These are phyloP conservation scores for Chlamydomonas schloesseri DNA, from an alignment of 139 green algal species.

Conservation along the genomic window DNA sequence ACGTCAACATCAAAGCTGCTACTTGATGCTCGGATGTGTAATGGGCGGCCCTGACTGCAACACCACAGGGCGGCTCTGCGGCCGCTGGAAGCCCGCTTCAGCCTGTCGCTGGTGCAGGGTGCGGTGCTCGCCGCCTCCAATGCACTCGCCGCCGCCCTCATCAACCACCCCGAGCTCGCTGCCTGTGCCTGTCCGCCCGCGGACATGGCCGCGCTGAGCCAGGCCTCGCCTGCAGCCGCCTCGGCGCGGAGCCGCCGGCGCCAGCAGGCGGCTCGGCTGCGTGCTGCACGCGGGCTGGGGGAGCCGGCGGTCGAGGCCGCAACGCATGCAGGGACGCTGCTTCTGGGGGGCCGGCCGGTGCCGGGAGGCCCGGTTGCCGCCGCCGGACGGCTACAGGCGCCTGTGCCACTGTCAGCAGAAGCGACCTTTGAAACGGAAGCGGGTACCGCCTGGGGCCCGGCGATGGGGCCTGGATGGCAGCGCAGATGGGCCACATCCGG, in stretches of 20 bases:
- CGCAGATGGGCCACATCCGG: constrained; percentile 6
- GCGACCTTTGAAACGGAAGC: too few species aligned
- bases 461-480: neutral
- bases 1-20: too few species aligned
- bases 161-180: neutral
- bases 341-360: neutral
- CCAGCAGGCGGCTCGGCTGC: neutral
- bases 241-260: neutral
- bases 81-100: constrained; percentile 38
- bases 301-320: neutral
- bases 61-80: constrained; percentile 27
- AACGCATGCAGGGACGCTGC: neutral
- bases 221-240: neutral
- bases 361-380: neutral
- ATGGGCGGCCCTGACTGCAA: too few species aligned
- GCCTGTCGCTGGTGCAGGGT: constrained; percentile 42
- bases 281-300: neutral
- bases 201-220: constrained; percentile 14
- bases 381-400: too few species aligned
- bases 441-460: neutral
- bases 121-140: constrained; percentile 44
- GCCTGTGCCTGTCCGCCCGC: constrained; percentile 11
- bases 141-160: constrained; percentile 32
- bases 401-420: neutral
- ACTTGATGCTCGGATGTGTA: too few species aligned